Evolutionary conservation across 192 early-diverging fungal genomes (phyloP), one percentile per base, ranked within the genome.

Genomic region (Lobulomyces angularis): DNA sequence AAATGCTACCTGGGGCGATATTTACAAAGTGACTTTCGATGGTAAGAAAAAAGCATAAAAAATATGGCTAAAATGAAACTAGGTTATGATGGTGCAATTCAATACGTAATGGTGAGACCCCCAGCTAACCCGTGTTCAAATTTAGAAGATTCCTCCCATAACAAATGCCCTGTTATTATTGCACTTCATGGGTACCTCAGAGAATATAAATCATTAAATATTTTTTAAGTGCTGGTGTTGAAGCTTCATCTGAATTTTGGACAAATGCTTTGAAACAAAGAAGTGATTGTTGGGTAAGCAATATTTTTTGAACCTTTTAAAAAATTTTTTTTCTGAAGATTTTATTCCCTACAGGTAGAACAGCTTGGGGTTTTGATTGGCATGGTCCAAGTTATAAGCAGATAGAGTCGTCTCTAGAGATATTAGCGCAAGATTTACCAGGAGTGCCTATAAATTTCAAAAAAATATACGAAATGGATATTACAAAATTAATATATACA

Each of bases 351-450:
- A 81, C 79, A 2, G 82, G 82, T 16, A 45, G 82, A 51, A 78
- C 79, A 1, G 48, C 76, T 31, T 84, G 73, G 81, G 81, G 81
- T 3, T 84, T 72, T 37, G 82, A 84, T 46, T 84, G 82, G 82
- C 82, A 84, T 46, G 82, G 83, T 1, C 67, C 80, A 6, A 80
- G 76, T 14, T 58, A 61, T 33, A 52, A 56, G 23, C 82, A 84
- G 45, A 58, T 76, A 16, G 57, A 78, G 18, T 37, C 46, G 31
- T 67, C 79, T 6, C 43, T 84, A 8, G 53, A 66, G 25, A 57
- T 59, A 20, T 51, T 83, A 1, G 46, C 39, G 12, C 37, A 52
- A 20, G 11, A 16, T 8, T 37, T 71, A 12, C 68, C 75, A 9
- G 77, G 77, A 12, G 69, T 77, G 8, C 76, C 69, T 5, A 36